These are phyloP conservation scores for Pseudisothecium myosuroides DNA, from an alignment of 225 moss, liverwort and hornwort genomes.

Conservation along the genomic window DNA sequence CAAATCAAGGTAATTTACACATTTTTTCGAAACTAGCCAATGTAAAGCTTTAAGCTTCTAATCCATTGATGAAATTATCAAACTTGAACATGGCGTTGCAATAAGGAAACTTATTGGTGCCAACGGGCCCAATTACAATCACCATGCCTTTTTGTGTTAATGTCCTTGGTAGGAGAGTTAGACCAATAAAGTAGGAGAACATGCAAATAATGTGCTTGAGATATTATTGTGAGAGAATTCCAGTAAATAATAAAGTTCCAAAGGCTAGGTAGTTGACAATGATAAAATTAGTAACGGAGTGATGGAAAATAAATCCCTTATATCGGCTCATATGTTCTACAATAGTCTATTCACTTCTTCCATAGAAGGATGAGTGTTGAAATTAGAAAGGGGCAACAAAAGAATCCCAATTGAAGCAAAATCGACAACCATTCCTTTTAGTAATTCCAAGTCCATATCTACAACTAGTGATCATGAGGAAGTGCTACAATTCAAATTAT, in stretches of 20 bases:
- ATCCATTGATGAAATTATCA: background rate
- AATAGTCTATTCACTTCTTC: background rate
- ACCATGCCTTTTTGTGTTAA: background rate
- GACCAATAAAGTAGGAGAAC: background rate
- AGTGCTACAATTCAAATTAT: background rate
- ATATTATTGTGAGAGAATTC: background rate
- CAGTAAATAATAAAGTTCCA: background rate
- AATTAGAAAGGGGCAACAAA: background rate
- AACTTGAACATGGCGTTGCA: background rate
- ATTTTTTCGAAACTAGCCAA: too few species aligned
- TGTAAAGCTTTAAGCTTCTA: background rate
- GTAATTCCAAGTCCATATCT: background rate
- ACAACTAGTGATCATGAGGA: background rate
- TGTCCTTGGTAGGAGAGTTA: background rate
- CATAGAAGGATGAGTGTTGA: background rate
- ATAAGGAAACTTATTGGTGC: background rate
- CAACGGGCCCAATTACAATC: accelerated
- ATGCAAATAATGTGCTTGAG: background rate
- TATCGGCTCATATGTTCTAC: background rate
- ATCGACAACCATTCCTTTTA: background rate
- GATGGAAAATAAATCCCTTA: background rate
- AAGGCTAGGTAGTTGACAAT: background rate
- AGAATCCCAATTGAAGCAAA: background rate
- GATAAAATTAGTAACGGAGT: accelerated
- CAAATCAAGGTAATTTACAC: too few species aligned